Evolutionary conservation across 2,329 filamentous ascomycete species (phyloP), one percentile per base, ranked within the genome.

Genomic region (Neophaeococcomyces aloes): DNA sequence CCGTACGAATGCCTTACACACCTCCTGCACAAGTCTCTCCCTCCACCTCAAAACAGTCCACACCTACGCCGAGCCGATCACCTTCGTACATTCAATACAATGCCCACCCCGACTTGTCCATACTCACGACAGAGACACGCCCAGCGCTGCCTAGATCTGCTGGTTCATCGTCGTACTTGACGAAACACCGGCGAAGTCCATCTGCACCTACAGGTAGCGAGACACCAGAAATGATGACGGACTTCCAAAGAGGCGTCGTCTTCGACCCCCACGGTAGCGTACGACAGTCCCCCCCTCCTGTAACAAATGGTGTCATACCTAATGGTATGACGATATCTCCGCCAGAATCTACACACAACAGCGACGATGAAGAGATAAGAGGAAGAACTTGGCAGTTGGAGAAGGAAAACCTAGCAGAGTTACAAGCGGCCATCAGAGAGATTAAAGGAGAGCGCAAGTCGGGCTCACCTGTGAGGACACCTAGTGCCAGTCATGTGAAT

Each of bases 311-410:
- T 47, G 68, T 76, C 51, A 91, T 94, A 62, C 86, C 87, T 32
- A 77, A 78, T 49, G 86, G 86, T 48, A 87, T 86, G 50, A 78
- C 94, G 54, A 84, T 94, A 47, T 95, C 89, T 0, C 89, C 89
- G 29, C 89, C 89, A 7, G 89, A 95, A 57, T 94, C 88, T 27
- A 74, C 76, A 5, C 75, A 76, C 30, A 83, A 81, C 53, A 88
- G 81, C 19, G 87, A 88, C 62, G 88, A 94, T 60, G 86, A 94
- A 54, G 86, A 93, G 57, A 79, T 77, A 53, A 70, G 59, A 38
- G 52, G 54, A 35, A 46, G 51, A 18, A 38, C 51, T n/a, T 50
- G 56, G 45, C 49, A 60, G 47, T 62, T 60, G 44, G 65, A 69
- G 44, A 53, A 65, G 38, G 61, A 68, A 38, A 66, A 69, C 46